Base-by-base conservation (phyloP, 2,329 filamentous ascomycete genomes). In the Nothophoma quercina region DNA sequence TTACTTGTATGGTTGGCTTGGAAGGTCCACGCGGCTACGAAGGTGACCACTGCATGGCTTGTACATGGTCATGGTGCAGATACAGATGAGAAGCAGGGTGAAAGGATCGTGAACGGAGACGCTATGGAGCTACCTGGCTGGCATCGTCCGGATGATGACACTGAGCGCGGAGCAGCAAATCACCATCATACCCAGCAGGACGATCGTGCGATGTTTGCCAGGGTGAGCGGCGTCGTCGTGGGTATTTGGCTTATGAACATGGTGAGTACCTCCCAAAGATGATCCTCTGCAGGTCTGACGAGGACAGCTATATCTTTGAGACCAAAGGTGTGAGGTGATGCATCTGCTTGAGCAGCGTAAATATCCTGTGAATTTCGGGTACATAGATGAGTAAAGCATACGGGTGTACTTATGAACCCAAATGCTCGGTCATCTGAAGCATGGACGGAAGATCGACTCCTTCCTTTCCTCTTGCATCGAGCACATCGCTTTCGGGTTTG, bases 1-100 rank as follows among this genome's bases (percentile, higher is more conserved):
- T 50, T 78, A 2, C 80, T 83, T 51, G 39, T 81, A 10, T 79
- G 76, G 70, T 51, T 75, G 4, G 75, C 77, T 47, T 73, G 73
- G 65, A 60, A 62, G 4, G 71, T 75, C 8, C 65, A 72, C 3
- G 63, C 64, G 26, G 76, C 77, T 5, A 78, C 76, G 3, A 67
- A 67, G 33, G 65, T 56, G 4, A 42, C 81, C 6, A 75, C 74
- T 1, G 58, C 45, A 9, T 78, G 74, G 75, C 69, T 79, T n/a
- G 12, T 53, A 15, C 19, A 44, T 34, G 44, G 43, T 4, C 25
- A 25, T 12, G 21, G 5, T 16, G 22, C 9, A 12, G 9, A 23
- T 26, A 12, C 18, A n/a, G 33, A 28, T 22, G 18, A 8, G 16
- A n/a, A 28, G 13, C 42, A 42, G 15, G 21, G 18, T 1, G 22